These are phyloP conservation scores for Termitomyces sp. DNA, from an alignment of 768 basidiomycete genomes.

Conservation along the genomic window DNA sequence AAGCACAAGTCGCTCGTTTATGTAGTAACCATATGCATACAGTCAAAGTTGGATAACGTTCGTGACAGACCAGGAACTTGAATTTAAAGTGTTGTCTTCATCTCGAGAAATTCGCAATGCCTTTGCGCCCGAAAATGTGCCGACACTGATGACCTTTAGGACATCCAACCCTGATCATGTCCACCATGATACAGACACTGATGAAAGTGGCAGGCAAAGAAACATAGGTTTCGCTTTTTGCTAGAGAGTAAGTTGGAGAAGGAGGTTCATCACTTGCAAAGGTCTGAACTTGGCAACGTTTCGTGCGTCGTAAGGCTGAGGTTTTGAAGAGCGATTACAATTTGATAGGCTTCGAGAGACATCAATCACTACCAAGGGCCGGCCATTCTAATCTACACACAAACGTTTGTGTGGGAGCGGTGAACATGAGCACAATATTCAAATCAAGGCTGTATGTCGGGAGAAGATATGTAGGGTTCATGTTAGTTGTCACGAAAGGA, in stretches of 20 bases:
- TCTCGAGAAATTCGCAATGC: not conserved
- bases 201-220: not conserved
- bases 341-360: not conserved
- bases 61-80: not conserved
- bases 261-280: not conserved
- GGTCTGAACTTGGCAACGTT: not conserved
- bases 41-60: not conserved
- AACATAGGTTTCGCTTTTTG: not conserved
- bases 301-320: not conserved
- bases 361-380: not conserved
- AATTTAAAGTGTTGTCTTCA: not conserved
- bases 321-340: not conserved
- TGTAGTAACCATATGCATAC: not conserved
- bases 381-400: not conserved
- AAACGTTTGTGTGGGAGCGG: no score
- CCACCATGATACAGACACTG: not conserved
- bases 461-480: not conserved
- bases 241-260: not conserved
- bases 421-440: not conserved
- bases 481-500: not conserved
- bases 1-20: not conserved
- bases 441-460: not conserved
- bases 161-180: not conserved
- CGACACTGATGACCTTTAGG: not conserved
- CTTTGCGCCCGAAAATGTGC: not conserved